These are phyloP conservation scores for Magnusiomyces suaveolens DNA, from an alignment of 1,139 yeast genomes.

Conservation along the genomic window DNA sequence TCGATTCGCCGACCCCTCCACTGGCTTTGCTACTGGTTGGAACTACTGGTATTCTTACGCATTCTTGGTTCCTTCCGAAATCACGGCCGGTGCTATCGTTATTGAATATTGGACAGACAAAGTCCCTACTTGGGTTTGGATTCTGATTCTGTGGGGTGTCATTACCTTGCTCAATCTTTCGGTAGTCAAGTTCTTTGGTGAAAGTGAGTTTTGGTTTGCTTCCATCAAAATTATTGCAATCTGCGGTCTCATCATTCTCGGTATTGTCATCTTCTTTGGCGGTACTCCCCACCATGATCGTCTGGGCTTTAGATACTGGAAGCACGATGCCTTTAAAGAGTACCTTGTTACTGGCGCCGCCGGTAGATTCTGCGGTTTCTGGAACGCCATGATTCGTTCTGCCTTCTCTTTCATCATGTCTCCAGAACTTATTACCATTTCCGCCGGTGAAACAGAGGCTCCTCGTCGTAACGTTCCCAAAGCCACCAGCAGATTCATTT, in stretches of 20 bases:
- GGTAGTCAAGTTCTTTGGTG: constrained; percentile 61
- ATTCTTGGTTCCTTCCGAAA: constrained; percentile 55
- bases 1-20: constrained; percentile 41
- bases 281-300: constrained; percentile 58
- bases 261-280: constrained; percentile 64
- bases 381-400: constrained; percentile 52
- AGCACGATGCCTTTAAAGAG: constrained; percentile 60
- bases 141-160: constrained; percentile 54
- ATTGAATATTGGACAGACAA: constrained; percentile 63
- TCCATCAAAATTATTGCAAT: constrained; percentile 60
- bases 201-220: constrained; percentile 62
- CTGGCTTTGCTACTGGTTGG: constrained; percentile 78
- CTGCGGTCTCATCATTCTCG: constrained; percentile 58
- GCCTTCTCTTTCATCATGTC: constrained; percentile 47
- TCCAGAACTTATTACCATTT: constrained; percentile 64
- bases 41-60: constrained; percentile 87
- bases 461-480: constrained; percentile 55
- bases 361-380: constrained; percentile 53
- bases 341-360: constrained; percentile 39
- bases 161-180: constrained; percentile 44
- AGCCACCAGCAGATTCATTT: constrained; percentile 53
- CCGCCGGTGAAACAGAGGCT: constrained; percentile 66
- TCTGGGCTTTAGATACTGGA: constrained; percentile 60
- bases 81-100: constrained; percentile 70
- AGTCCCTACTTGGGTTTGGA: constrained; percentile 73